Evolutionary conservation across 148 eudicot genomes (phyloP), one percentile per base, ranked within the genome.

Genomic region (Vaccinium macrocarpon): DNA sequence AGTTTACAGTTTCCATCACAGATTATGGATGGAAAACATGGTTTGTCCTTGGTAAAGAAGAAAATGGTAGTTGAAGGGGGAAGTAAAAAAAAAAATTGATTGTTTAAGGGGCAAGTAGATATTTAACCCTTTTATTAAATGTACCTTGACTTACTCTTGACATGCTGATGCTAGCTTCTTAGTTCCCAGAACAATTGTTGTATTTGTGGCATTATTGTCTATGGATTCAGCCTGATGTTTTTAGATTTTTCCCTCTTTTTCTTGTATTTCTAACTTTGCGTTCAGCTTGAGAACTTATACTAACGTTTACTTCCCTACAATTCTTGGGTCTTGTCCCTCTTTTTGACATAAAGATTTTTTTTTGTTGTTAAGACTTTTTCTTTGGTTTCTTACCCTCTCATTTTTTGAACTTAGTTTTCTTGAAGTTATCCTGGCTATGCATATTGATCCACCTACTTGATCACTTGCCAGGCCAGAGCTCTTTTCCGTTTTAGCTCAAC

Each of bases 401-500:
- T 53, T 75, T 38, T 32, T 9, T 73, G 10, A 61, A 0, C 35
- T 59, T 57, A 35, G 2, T 53, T 14, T 50, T 52, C 38, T 57
- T 71, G 50, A n/a, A 53, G 35, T 53, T 14, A 48, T 55, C 48
- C 74, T 73, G 61, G 27, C 10, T 66, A 61, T 73, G 50, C 51
- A 25, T 55, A n/a, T 61, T 82, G 84, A 81, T 75, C 78, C 85
- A 46, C 80, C 56, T 15, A 38, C 57, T 84, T 81, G 84, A 84
- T 79, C 18, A 66, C 52, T 87, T 84, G 79, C 80, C 93, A 95
- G 99, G 99, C 92, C 96, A 68, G 98, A 95, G 52, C 89, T 97
- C 72, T 90, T 97, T 88, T 90, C 94, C 29, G 85, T 81, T 76
- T 90, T 95, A 85, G 98, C 97, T n/a, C 99, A 94, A 87, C 98